A percentile compares a stretch with the other conserved stretches of the same genome.
These are phyloP conservation scores for Straminergon stramineum DNA, from an alignment of 225 moss, liverwort and hornwort genomes.

Conservation along the genomic window DNA sequence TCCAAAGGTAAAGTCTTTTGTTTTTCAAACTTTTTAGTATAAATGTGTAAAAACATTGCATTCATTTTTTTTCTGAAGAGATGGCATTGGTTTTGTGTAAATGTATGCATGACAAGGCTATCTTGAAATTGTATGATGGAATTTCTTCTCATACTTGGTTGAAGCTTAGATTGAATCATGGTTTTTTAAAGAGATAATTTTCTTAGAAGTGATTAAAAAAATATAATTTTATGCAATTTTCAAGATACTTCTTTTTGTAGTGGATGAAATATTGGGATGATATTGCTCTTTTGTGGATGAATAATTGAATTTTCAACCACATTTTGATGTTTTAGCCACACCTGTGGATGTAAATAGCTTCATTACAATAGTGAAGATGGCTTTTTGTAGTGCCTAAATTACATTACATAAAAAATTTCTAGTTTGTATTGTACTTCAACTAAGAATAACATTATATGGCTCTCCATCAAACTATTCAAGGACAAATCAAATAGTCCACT, in stretches of 20 bases:
- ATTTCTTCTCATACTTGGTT: neutral
- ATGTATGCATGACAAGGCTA: neutral
- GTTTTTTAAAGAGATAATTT: neutral
- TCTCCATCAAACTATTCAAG: neutral
- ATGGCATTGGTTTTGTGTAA: too few relatives aligned
- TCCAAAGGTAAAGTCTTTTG: too few relatives aligned
- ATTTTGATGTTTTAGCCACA: neutral
- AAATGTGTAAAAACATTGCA: too few relatives aligned
- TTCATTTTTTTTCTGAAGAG: too few relatives aligned
- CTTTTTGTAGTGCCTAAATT: neutral
- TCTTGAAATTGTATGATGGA: neutral
- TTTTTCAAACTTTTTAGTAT: neutral
- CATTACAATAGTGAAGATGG: neutral
- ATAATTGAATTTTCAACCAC: neutral
- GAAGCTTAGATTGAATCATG: neutral
- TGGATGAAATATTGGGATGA: neutral
- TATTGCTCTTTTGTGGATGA: neutral
- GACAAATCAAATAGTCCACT: neutral
- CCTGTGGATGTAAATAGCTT: rapidly evolving
- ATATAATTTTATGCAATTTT: neutral
- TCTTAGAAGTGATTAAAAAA: neutral
- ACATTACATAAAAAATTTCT: too few relatives aligned
- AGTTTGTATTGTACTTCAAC: neutral
- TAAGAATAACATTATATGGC: neutral
- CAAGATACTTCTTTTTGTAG: neutral